Base-by-base conservation (phyloP, 2,329 filamentous ascomycete species). In the Aspergillus sp. region DNA sequence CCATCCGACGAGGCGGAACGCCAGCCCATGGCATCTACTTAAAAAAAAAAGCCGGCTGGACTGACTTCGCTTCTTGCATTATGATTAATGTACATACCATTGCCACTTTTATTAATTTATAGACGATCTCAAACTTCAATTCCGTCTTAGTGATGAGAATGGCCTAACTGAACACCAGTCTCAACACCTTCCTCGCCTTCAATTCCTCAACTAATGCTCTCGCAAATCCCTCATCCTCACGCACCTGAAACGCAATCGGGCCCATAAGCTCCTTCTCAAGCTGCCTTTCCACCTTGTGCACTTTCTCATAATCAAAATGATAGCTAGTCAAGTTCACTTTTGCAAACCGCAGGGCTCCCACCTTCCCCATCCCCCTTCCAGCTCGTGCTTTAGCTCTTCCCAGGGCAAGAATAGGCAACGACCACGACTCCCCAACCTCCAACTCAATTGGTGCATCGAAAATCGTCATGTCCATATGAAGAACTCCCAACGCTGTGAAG, bases 1-100 rank as follows among this genome's bases (percentile, higher is more conserved):
- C 65, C 69, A 12, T 66, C 64, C 2, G 70, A 71, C 9, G 52
- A 54, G 35, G 21, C 44, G n/a, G 70, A 71, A 52, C 64, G 63
- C 15, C 40, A 64, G 7, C 65, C 63, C 6, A 63, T 65, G 44
- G 61, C 66, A 14, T 31, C 41, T 37, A 14, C 31, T 12, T 52
- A 33, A 33, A 17, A 23, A 8, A 19, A 11, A 31, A 31, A 11
- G 27, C 7, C 12, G 12, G 27, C 19, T 48, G 12, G 31, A 6
- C n/a, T 14, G 9, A 6, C 15, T 40, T 53, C n/a, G 40, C 19
- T 27, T 56, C 27, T 8, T 47, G 40, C 44, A 48, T 50, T n/a
- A 52, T 57, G 49, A 44, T 24, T 52, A 24, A 49, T 31, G 47
- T 56, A 56, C 39, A 43, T 45, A 56, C 17, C 9, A 31, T 31